Conservation (phyloP, 495 filamentous ascomycete genomes). For the Podospora anserina region DNA sequence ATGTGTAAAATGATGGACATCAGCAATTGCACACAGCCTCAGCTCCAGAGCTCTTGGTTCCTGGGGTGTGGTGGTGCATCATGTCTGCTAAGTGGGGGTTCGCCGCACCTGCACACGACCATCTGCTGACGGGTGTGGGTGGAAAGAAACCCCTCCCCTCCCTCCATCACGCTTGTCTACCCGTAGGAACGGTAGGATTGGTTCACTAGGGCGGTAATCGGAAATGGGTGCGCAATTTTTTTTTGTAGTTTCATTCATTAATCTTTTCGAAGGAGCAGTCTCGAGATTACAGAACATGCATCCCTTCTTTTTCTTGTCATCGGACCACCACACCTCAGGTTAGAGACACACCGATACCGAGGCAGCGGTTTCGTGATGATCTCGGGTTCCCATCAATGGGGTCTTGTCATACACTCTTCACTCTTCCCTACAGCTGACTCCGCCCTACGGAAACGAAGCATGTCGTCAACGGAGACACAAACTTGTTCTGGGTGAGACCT, state of each 20-base stretch:
- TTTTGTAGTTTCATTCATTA: constrained; percentile 2
- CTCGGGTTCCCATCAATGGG: not conserved
- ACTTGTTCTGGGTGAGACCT: not conserved
- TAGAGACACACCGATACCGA: not conserved
- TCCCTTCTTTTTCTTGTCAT: not conserved
- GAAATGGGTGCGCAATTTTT: constrained; percentile 4
- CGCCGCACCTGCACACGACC: constrained; percentile 9
- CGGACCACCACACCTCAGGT: not conserved
- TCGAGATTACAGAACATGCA: not conserved
- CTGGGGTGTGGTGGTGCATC: not conserved
- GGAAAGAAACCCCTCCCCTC: not conserved
- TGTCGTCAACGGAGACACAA: constrained; percentile 7
- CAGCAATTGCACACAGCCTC: constrained; percentile 1
- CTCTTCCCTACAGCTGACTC: not conserved
- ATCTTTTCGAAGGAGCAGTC: not conserved
- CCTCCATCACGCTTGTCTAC: too few species aligned
- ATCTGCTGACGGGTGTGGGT: constrained; percentile 2
- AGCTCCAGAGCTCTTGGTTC: not conserved
- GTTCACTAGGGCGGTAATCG: constrained; percentile 1
- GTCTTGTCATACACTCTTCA: not conserved
- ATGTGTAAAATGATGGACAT: constrained; percentile 15
- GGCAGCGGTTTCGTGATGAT: not conserved
- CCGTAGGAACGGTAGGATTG: not conserved
- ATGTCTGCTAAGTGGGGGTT: constrained; percentile 8
- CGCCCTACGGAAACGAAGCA: constrained; percentile 6